Percentiles rank a stretch among this genome's conserved stretches.
Conservation (phyloP, 176 grass and related monocot species). For the Oryza nivara region DNA sequence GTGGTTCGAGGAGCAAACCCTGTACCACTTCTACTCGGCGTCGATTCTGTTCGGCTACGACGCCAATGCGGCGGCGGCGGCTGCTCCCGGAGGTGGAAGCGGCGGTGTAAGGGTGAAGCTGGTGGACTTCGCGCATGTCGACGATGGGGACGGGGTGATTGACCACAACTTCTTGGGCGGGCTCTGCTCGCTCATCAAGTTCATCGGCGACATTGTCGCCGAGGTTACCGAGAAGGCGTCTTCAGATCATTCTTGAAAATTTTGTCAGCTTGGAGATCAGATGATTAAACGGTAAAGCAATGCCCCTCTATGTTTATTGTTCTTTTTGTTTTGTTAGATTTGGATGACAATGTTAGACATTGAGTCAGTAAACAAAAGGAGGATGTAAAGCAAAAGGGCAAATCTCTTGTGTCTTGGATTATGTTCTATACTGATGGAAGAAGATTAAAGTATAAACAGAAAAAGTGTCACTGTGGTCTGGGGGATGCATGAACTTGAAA, state of each 20-base stretch:
- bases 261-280: not conserved
- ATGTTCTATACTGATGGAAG: not conserved
- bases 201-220: conserved; percentile 60
- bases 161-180: conserved; percentile 95
- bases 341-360: conserved; percentile 24
- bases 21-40: conserved; percentile 93
- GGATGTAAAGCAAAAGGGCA: not conserved
- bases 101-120: conserved; percentile 64
- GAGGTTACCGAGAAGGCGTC: conserved; percentile 22
- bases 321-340: conserved; percentile 37
- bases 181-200: conserved; percentile 79
- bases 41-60: conserved; percentile 78
- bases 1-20: conserved; percentile 89
- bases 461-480: not conserved
- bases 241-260: conserved; percentile 27
- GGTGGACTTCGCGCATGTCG: conserved; percentile 84
- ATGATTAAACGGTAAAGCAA: conserved; percentile 27
- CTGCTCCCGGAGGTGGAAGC: conserved; percentile 23
- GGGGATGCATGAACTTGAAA: not conserved
- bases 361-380: not conserved
- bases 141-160: conserved; percentile 71
- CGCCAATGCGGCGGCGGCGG: conserved; percentile 25
- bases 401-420: conserved; percentile 20
- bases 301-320: conserved; percentile 1
- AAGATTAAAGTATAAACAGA: not conserved